phyloP scores from a whole-genome alignment of 148 eudicot genomes.

The Pharnaceum exiguum region DNA sequence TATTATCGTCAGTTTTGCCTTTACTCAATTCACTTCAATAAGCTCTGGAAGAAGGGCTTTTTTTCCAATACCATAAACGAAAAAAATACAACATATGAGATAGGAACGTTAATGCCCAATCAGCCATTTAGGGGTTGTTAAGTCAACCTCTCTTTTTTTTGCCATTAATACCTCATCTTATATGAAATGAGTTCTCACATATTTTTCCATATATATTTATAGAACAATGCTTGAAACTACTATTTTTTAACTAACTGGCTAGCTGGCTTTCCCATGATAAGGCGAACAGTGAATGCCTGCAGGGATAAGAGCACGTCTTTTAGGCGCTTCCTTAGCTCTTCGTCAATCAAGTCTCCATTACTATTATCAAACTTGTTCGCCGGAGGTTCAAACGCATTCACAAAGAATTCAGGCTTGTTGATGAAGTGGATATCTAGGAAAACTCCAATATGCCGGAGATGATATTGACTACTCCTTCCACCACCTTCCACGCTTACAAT shows the following conservation, averaged over 20 bases:
- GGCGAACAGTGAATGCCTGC: slow-evolving; percentile 48
- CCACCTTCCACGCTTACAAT: slow-evolving; percentile 55
- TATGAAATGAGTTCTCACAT: too few relatives aligned
- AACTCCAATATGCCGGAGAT: slow-evolving; percentile 81
- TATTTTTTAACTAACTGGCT: not conserved
- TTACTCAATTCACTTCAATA: too few relatives aligned
- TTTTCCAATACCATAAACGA: too few relatives aligned
- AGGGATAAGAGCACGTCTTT: slow-evolving; percentile 48
- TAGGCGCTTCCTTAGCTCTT: slow-evolving; percentile 34
- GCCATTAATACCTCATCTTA: too few relatives aligned
- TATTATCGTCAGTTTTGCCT: too few relatives aligned
- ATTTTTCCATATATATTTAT: not conserved
- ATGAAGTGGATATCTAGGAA: slow-evolving; percentile 79
- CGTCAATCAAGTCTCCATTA: slow-evolving; percentile 73
- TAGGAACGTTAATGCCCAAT: too few relatives aligned
- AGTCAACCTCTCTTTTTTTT: too few relatives aligned
- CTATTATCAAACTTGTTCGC: slow-evolving; percentile 43
- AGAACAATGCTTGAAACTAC: not conserved
- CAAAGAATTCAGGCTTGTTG: slow-evolving; percentile 81
- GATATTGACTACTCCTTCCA: slow-evolving; percentile 64
- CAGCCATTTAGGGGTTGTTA: too few relatives aligned
- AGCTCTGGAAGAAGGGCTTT: too few relatives aligned
- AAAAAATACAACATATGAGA: too few relatives aligned
- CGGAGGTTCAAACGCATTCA: slow-evolving; percentile 47
- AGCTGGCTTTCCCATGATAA: slow-evolving; percentile 22